Evolutionary conservation across 1,284 basidiomycete species (phyloP).

Genomic region (Cutaneotrichosporon dermatis): DNA sequence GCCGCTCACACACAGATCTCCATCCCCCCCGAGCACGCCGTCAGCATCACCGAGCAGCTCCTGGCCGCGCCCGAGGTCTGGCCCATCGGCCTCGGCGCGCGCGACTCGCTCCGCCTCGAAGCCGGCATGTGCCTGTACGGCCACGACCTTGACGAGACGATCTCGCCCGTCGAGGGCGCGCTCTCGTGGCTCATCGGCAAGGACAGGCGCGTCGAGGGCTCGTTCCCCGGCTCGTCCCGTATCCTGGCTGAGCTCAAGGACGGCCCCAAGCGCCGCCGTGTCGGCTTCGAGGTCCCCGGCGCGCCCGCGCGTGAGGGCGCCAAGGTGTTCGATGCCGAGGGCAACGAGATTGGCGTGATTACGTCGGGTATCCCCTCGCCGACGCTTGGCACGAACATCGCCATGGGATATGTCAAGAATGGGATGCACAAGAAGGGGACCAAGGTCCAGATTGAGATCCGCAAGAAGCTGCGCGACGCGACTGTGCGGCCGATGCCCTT

Average conservation of each 20-base stretch:
- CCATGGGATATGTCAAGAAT: conserved; percentile 84
- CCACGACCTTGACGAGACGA: conserved; percentile 85
- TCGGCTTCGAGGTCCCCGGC: conserved; percentile 78
- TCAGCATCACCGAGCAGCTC: conserved; percentile 69
- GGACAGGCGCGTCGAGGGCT: conserved; percentile 58
- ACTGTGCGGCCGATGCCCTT: conserved; percentile 48
- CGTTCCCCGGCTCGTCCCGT: conserved; percentile 79
- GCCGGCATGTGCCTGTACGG: conserved; percentile 99
- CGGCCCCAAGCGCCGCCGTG: conserved; percentile 69
- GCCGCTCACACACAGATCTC: conserved; percentile 62
- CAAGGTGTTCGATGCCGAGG: conserved; percentile 62
- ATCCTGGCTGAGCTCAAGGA: conserved; percentile 77
- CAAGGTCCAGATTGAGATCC: conserved; percentile 52
- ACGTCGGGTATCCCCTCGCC: conserved; percentile 97
- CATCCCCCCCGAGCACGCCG: conserved; percentile 72
- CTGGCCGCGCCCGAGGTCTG: conserved; percentile 62
- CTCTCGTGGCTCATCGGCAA: conserved; percentile 91
- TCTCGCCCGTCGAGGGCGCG: conserved; percentile 83
- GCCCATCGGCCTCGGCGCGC: conserved; percentile 86
- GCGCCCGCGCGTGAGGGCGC: conserved; percentile 86
- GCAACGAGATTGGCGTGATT: conserved; percentile 64
- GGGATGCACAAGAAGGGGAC: conserved; percentile 91
- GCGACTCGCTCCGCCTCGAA: conserved; percentile 89
- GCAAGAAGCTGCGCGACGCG: conserved; percentile 48
- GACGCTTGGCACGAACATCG: conserved; percentile 82